Evolutionary conservation across 2,329 filamentous ascomycete species (phyloP), one percentile per base, ranked within the genome.

Genomic region (Coniochaeta ligniaria): DNA sequence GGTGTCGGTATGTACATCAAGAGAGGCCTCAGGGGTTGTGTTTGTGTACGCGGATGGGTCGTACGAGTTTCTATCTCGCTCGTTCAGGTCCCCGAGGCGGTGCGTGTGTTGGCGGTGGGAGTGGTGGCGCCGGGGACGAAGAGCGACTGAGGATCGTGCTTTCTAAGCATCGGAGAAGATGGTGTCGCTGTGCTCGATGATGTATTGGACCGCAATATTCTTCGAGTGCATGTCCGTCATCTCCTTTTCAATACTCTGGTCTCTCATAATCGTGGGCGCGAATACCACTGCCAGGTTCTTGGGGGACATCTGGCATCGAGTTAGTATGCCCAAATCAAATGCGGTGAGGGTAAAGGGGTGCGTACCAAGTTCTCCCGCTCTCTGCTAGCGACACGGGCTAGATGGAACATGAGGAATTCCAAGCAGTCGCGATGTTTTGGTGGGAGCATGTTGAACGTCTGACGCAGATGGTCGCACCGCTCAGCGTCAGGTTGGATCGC

Each of bases 251-350:
- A 98, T 84, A 69, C 89, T 94, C 71, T 87, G 83, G 60, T 96
- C 92, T 67, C 94, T 86, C 91, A 99, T 96, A 67, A 99, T 96
- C 1, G 95, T 99, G 8, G 95, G 95, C 9, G 95, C 95, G 72
- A 99, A 99, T 41, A 99, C 95, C 47, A 99, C 95, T 3, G 95
- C 92, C 63, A 98, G 78, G 71, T 99, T 99, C 76, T 96, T 91
- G 60, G 94, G 91, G 26, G 92, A 96, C 95, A 99, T 99, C 86
- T 91, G 62, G 2, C 54, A 76, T 2, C 26, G 70, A 41, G 60
- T 62, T 41, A 58, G 56, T 14, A n/a, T 41, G 16, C 3, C 38
- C 6, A 12, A 16, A 41, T 20, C 12, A 54, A 3, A 60, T 58
- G n/a, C 12, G 1, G 12, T 14, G 31, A 31, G 12, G n/a, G 54